phyloP scores from a whole-genome alignment of 1,284 basidiomycete species.

The Cutaneotrichosporon dermatis region DNA sequence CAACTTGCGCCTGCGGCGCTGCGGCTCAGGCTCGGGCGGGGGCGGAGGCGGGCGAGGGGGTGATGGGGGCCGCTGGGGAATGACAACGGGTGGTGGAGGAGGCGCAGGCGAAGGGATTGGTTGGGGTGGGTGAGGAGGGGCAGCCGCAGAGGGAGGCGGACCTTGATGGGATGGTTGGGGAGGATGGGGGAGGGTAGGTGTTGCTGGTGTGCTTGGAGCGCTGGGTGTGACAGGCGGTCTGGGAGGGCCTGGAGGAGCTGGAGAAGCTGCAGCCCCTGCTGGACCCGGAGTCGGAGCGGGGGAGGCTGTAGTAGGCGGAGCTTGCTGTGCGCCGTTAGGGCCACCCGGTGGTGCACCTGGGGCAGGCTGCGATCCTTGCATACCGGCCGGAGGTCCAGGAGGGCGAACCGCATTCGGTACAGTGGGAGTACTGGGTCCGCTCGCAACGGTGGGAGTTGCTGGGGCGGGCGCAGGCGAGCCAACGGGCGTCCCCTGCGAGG shows the following conservation, averaged over 20 bases:
- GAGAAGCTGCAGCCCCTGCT: neutral
- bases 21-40: conserved; percentile 27
- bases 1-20: conserved; percentile 34
- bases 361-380: no score
- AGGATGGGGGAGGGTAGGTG: neutral
- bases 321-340: no score
- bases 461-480: neutral
- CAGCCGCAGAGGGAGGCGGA: neutral
- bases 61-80: conserved; percentile 1
- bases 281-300: neutral
- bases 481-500: neutral
- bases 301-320: neutral
- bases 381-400: no score
- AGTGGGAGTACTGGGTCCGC: no score
- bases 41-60: conserved; percentile 1
- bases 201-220: neutral
- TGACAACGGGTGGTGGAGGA: neutral
- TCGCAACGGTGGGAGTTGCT: neutral
- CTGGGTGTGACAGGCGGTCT: neutral
- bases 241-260: neutral
- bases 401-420: no score
- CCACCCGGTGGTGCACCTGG: no score
- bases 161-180: neutral
- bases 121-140: neutral
- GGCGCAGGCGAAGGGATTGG: no score